Percentiles rank a stretch among this genome's conserved stretches.
phyloP scores from a whole-genome alignment of 2,329 filamentous ascomycete species.

The Alternaria hordeiaustralica region DNA sequence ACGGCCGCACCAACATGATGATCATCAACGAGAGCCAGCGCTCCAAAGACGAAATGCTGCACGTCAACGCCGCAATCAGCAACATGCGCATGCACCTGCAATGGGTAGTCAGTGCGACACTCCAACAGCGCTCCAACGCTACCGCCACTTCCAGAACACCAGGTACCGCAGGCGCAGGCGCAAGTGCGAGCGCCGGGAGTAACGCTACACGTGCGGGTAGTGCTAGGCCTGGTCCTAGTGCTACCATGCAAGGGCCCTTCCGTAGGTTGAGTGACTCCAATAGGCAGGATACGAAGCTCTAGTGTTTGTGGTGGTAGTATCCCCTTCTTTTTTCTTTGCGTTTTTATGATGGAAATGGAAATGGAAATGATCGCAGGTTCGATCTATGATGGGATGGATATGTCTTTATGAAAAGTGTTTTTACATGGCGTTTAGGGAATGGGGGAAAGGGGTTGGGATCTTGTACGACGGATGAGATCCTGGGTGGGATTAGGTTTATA shows the following conservation, averaged over 20 bases:
- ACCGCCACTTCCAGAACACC: conserved; percentile 34
- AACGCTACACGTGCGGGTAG: conserved; percentile 35
- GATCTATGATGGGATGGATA: conserved; percentile 11
- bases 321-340: neutral
- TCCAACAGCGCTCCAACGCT: conserved; percentile 52
- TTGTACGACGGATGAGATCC: neutral
- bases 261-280: conserved; percentile 45
- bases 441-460: neutral
- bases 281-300: conserved; percentile 48
- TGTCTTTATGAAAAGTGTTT: conserved; percentile 29
- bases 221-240: conserved; percentile 30
- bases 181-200: conserved; percentile 26
- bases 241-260: conserved; percentile 34
- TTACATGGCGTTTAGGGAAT: neutral
- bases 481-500: neutral
- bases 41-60: conserved; percentile 67
- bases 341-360: neutral
- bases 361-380: conserved; percentile 2
- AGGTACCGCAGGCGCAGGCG: conserved; percentile 29
- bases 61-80: conserved; percentile 65
- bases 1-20: conserved; percentile 67
- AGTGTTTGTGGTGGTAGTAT: conserved; percentile 25
- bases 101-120: conserved; percentile 65
- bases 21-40: conserved; percentile 68
- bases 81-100: conserved; percentile 67